Conservation (phyloP, 2,329 filamentous ascomycete species). For the Achaetomium macrosporum region DNA sequence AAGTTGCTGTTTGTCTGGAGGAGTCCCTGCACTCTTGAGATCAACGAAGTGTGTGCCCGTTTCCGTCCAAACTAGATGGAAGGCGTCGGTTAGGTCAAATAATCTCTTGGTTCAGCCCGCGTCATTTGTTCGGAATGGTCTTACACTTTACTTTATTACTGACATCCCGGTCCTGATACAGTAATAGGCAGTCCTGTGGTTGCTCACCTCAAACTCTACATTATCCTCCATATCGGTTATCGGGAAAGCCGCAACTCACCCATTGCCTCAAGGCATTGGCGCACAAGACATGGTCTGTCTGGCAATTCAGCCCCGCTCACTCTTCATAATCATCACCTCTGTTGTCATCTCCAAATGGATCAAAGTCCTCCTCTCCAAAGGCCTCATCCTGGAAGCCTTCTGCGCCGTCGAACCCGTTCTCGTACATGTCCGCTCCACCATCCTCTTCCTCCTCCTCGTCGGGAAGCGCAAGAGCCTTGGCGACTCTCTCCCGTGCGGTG, state of each 20-base stretch:
- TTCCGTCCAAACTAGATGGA: too few species aligned
- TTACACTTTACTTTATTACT: too few species aligned
- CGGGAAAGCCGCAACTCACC: background rate
- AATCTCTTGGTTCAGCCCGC: too few species aligned
- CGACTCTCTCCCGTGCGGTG: constrained; percentile 1
- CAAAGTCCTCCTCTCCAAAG: constrained; percentile 17
- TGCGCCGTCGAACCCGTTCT: constrained; percentile 7
- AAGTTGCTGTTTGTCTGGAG: too few species aligned
- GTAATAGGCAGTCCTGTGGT: too few species aligned
- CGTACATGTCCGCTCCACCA: background rate
- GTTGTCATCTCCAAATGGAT: constrained; percentile 22
- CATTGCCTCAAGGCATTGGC: too few species aligned
- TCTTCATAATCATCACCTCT: constrained; percentile 16
- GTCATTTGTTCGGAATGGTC: too few species aligned
- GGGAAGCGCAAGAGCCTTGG: constrained; percentile 6
- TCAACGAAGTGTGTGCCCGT: too few species aligned
- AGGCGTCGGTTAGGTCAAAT: too few species aligned
- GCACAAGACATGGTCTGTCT: background rate
- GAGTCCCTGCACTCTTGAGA: too few species aligned
- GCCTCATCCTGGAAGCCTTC: constrained; percentile 18
- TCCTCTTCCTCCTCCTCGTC: constrained; percentile 14
- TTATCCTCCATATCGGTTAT: background rate
- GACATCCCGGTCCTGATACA: too few species aligned
- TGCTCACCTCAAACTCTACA: too few species aligned
- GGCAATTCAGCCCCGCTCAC: background rate